Evolutionary conservation across 2,329 filamentous ascomycete species (phyloP).

Genomic region (Fusarium irregulare): DNA sequence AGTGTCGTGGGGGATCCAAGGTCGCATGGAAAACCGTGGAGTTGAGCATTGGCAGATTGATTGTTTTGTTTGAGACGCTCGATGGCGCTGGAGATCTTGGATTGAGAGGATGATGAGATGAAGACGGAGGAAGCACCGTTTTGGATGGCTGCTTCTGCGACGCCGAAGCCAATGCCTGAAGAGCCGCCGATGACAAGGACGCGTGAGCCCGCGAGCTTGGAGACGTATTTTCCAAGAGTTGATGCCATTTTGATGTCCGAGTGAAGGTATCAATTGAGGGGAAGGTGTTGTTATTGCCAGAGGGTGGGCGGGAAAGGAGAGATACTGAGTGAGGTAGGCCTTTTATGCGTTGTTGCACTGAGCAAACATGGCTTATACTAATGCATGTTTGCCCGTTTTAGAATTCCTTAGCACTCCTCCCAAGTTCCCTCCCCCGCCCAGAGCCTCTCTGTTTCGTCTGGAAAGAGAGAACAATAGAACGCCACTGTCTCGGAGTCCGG

Average conservation of each 20-base stretch:
- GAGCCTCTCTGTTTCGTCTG: too few relatives aligned
- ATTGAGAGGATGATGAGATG: constrained; percentile 29
- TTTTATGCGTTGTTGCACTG: constrained; percentile 14
- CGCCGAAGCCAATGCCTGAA: constrained; percentile 39
- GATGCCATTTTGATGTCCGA: constrained; percentile 21
- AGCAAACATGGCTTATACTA: constrained; percentile 26
- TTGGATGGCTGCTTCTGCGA: constrained; percentile 34
- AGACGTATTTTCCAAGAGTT: constrained; percentile 28
- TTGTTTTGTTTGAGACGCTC: constrained; percentile 32
- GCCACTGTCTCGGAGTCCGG: constrained; percentile 16
- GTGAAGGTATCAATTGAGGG: background rate
- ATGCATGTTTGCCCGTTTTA: constrained; percentile 1
- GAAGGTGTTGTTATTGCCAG: background rate
- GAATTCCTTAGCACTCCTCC: background rate
- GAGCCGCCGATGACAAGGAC: constrained; percentile 41
- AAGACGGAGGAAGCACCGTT: constrained; percentile 33
- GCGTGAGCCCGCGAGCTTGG: constrained; percentile 38
- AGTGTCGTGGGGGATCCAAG: constrained; percentile 22
- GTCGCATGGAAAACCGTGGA: constrained; percentile 34
- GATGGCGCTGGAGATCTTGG: constrained; percentile 20
- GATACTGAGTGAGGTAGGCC: background rate
- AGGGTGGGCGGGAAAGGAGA: background rate
- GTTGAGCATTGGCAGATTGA: constrained; percentile 23
- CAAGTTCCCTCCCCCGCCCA: background rate
- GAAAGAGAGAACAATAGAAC: background rate